Conservation (phyloP, 1,284 basidiomycete genomes). For the Rhizoctonia solani region DNA sequence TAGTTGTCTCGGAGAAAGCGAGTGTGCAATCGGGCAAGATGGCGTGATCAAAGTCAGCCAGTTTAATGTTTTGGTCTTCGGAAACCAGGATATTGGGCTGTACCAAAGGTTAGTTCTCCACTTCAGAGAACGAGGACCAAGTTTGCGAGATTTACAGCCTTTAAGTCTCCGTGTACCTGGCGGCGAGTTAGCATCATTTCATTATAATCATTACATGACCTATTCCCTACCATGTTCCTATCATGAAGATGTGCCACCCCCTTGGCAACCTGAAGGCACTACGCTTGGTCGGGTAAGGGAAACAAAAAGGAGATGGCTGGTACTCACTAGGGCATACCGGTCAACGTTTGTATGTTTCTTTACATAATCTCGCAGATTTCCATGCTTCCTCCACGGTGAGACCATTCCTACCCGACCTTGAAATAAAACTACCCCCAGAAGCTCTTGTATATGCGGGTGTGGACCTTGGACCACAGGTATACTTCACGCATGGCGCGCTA, state of each 20-base stretch:
- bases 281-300: too few relatives aligned
- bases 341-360: neutral
- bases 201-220: neutral
- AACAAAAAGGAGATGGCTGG: neutral
- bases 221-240: neutral
- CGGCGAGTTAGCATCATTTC: neutral
- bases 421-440: neutral
- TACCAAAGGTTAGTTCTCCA: neutral
- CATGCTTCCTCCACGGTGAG: neutral
- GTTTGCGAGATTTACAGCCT: neutral
- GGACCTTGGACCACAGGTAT: neutral
- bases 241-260: neutral
- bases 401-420: neutral
- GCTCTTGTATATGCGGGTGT: neutral
- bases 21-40: constrained; percentile 7
- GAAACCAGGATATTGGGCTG: neutral
- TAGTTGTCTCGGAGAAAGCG: constrained; percentile 15
- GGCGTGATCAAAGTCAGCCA: constrained; percentile 25
- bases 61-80: neutral
- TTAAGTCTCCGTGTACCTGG: neutral
- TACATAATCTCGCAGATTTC: neutral
- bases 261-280: neutral
- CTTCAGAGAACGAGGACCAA: neutral
- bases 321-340: neutral
- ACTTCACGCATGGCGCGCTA: neutral